phyloP scores from a whole-genome alignment of 371 early-diverging fungal genomes.

The Lichtheimia ornata region DNA sequence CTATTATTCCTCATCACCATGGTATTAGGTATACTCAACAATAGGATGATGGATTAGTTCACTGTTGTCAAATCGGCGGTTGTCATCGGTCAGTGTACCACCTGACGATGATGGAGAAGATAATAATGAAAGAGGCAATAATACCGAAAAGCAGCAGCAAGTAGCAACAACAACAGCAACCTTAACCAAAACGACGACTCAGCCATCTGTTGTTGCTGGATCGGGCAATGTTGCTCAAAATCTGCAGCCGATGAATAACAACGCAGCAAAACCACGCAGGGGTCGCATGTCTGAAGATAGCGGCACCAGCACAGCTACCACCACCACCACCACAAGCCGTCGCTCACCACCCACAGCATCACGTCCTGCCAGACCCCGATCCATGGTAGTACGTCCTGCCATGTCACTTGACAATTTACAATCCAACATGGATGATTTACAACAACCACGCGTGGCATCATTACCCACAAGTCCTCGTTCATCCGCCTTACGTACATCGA shows the following conservation, averaged over 20 bases:
- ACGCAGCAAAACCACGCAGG: background rate
- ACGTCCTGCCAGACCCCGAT: background rate
- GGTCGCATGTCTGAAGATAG: background rate
- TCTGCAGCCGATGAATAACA: background rate
- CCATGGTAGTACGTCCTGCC: slow-evolving; percentile 24
- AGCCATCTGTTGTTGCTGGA: too few species aligned
- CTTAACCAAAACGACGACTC: too few species aligned
- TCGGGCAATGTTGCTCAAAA: background rate
- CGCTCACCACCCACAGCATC: background rate
- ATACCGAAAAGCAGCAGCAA: too few species aligned
- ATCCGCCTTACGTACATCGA: background rate
- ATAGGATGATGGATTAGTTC: too few species aligned
- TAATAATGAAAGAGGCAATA: too few species aligned
- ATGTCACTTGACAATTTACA: slow-evolving; percentile 18
- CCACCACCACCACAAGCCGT: background rate
- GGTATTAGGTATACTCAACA: too few species aligned
- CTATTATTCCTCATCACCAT: too few species aligned
- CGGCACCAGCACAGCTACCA: background rate
- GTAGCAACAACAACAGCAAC: too few species aligned
- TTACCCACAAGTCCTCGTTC: slow-evolving; percentile 4
- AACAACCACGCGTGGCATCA: slow-evolving; percentile 10
- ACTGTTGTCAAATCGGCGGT: too few species aligned
- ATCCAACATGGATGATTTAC: background rate
- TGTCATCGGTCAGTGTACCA: too few species aligned
- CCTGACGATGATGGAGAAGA: too few species aligned